Conservation (phyloP, 2,329 filamentous ascomycete genomes). For the Colletotrichum ledebouriae region DNA sequence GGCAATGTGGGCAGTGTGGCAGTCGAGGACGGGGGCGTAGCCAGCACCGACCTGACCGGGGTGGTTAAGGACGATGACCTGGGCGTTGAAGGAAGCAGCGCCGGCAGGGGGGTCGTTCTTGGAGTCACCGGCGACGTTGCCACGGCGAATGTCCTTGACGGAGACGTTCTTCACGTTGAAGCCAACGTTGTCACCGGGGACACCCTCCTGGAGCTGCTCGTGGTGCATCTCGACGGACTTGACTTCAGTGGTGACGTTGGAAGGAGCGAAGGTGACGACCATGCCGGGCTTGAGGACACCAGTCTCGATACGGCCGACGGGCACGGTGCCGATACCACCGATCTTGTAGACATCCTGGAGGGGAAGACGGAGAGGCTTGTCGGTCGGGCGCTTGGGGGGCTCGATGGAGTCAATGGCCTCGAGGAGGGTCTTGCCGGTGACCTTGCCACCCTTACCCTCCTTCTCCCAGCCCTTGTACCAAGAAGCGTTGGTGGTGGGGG, state of each 20-base stretch:
- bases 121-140: slow-evolving; percentile 99
- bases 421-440: slow-evolving; percentile 95
- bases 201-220: slow-evolving; percentile 96
- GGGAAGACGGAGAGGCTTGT: slow-evolving; percentile 99
- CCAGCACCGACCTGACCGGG: slow-evolving; percentile 99
- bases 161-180: slow-evolving; percentile 99
- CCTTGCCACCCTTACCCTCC: slow-evolving; percentile 92
- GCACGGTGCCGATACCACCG: slow-evolving; percentile 99
- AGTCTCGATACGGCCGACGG: slow-evolving; percentile 99
- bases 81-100: slow-evolving; percentile 96
- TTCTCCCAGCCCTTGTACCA: slow-evolving; percentile 99
- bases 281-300: slow-evolving; percentile 92
- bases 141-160: slow-evolving; percentile 99
- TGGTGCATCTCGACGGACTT: slow-evolving; percentile 99
- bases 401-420: slow-evolving; percentile 99
- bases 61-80: slow-evolving; percentile 99
- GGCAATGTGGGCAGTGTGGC: slow-evolving; percentile 99
- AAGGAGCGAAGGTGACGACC: slow-evolving; percentile 98
- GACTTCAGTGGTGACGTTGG: slow-evolving; percentile 99
- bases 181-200: slow-evolving; percentile 99
- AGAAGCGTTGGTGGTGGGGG: slow-evolving; percentile 89
- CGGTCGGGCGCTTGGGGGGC: slow-evolving; percentile 89
- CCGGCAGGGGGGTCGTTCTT: slow-evolving; percentile 98
- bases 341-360: slow-evolving; percentile 99
- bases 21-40: slow-evolving; percentile 99